Evolutionary conservation across 2,329 filamentous ascomycete genomes (phyloP), one percentile per base, ranked within the genome.

Genomic region (Calycina marina): DNA sequence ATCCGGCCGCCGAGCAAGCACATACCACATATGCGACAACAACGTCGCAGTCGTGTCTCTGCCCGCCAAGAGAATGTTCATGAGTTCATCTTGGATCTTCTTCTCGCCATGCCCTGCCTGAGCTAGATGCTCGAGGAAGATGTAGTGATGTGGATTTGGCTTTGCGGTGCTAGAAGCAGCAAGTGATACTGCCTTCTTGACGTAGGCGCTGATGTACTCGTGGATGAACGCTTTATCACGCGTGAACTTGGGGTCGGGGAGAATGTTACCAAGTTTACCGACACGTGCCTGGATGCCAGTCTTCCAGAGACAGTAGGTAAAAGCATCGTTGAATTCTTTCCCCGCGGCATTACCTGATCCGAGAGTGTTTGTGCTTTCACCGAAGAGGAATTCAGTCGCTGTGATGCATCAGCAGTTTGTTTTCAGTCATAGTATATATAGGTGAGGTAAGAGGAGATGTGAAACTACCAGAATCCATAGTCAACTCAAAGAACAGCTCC

Each of bases 341-440:
- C 44, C 46, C 18, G 30, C 46, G 3, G 31, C 18, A 3, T 18
- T 20, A 5, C 25, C 38, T 5, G 24, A 15, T 6, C 38, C 39
- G 18, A 69, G 45, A 10, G 60, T 62, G 38, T 61, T 55, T 3
- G 63, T 62, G 31, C 62, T 69, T 28, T 69, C 58, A 5, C 77
- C 76, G 28, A 81, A 74, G 4, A 82, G 55, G 41, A 81, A 77
- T 28, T 76, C 71, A 0, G 74, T 80, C 0, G 74, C 71, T 39
- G 30, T 14, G 28, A 4, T 12, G 4, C 11, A 5, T 22, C 18
- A 31, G 16, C 16, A 14, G 5, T 28, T 6, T 20, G 28, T n/a
- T 28, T 5, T 31, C 5, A 17, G 13, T 13, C 11, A 18, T 12
- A n/a, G 12, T 22, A 25, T n/a, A n/a, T n/a, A n/a, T n/a, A n/a